Percentiles rank a stretch among this genome's conserved stretches.
Evolutionary conservation across 352 stramenopile genomes (phyloP).

Genomic region (Globisporangium sylvaticum): DNA sequence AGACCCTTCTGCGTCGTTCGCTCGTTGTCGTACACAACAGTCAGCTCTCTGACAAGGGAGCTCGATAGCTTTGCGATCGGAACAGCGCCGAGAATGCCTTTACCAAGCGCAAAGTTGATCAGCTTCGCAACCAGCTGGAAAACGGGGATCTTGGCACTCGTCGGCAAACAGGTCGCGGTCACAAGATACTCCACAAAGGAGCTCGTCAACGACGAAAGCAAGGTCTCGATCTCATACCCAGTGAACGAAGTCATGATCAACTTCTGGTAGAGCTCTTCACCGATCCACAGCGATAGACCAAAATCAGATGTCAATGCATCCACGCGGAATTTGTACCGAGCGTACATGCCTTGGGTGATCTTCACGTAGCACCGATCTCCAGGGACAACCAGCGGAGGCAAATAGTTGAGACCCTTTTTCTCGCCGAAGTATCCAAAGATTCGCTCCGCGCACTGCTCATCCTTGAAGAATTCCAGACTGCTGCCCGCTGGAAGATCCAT

Average conservation of each 20-base stretch:
- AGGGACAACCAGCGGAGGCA: constrained; percentile 55
- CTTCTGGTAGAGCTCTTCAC: constrained; percentile 62
- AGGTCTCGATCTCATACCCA: constrained; percentile 56
- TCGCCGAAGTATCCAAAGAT: constrained; percentile 78
- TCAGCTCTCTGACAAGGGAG: constrained; percentile 43
- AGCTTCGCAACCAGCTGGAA: constrained; percentile 56
- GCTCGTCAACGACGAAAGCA: constrained; percentile 47
- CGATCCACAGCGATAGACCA: constrained; percentile 69
- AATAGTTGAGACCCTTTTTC: constrained; percentile 61
- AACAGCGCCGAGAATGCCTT: constrained; percentile 45
- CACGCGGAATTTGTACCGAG: constrained; percentile 79
- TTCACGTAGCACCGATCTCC: constrained; percentile 65
- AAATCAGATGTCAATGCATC: constrained; percentile 66
- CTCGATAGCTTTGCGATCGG: constrained; percentile 55
- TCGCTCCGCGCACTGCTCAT: constrained; percentile 53
- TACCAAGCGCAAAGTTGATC: constrained; percentile 61
- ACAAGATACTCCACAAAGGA: constrained; percentile 47
- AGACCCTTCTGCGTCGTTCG: constrained; percentile 52
- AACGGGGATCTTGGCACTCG: constrained; percentile 44
- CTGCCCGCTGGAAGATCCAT: constrained; percentile 74
- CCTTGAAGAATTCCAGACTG: constrained; percentile 67
- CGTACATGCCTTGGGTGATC: constrained; percentile 56
- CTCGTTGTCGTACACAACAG: constrained; percentile 62
- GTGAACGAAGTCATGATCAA: constrained; percentile 45
- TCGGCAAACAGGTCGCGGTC: constrained; percentile 29